Conservation (phyloP, 345 rosid species). For the Fremontodendron californicum region DNA sequence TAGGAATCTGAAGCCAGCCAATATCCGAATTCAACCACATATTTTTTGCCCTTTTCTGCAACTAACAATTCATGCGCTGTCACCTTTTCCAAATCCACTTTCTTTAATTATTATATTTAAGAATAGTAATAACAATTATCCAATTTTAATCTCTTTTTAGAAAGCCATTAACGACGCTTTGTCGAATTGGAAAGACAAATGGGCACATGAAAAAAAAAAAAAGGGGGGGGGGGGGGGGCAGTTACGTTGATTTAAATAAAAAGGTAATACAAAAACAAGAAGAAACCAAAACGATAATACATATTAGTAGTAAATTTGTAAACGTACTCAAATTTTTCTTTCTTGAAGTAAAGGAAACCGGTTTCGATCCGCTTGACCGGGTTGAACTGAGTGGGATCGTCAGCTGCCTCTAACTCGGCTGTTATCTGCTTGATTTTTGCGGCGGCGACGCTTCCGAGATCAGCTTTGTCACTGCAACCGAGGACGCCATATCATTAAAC, state of each 20-base stretch:
- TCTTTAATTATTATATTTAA: background rate
- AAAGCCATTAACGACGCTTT: slow-evolving; percentile 1
- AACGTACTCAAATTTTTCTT: slow-evolving; percentile 70
- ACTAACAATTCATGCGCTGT: background rate
- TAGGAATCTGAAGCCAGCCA: background rate
- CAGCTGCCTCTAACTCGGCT: slow-evolving; percentile 58
- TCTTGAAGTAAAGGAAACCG: slow-evolving; percentile 78
- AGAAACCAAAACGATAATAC: background rate
- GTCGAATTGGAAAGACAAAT: background rate
- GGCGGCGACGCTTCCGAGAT: slow-evolving; percentile 70
- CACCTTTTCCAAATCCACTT: background rate
- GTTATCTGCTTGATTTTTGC: slow-evolving; percentile 74
- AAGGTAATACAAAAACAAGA: background rate
- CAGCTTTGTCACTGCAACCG: slow-evolving; percentile 52
- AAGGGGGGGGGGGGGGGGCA: too few relatives aligned
- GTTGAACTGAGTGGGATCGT: slow-evolving; percentile 38
- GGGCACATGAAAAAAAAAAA: background rate
- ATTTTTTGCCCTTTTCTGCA: background rate
- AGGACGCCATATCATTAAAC: background rate
- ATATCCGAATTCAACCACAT: background rate
- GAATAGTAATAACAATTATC: background rate
- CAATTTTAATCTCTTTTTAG: background rate
- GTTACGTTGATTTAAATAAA: background rate
- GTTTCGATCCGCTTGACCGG: slow-evolving; percentile 55
- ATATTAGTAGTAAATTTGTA: background rate